Conservation (phyloP, 2,329 filamentous ascomycete genomes). For the Zelopaecilomyces penicillatus region DNA sequence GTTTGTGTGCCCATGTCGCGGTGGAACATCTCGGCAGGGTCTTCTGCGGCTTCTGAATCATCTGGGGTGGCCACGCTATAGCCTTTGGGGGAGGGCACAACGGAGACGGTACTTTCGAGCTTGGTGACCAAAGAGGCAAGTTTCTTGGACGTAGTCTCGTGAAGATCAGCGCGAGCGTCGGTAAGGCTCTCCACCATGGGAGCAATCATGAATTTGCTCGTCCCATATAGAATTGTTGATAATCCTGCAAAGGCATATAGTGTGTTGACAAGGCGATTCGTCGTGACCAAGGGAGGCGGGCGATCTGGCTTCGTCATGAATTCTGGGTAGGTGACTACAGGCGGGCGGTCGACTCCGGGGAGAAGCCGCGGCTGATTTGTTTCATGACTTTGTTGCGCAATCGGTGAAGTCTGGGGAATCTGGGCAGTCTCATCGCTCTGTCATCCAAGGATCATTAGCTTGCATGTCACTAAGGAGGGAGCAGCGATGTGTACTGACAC, state of each 20-base stretch:
- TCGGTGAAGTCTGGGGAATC: too few species aligned
- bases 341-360: slow-evolving; percentile 37
- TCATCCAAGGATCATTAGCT: too few species aligned
- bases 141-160: slow-evolving; percentile 37
- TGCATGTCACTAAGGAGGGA: too few species aligned
- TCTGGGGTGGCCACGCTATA: slow-evolving; percentile 13
- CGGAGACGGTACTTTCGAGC: slow-evolving; percentile 52
- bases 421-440: too few species aligned
- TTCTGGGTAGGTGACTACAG: slow-evolving; percentile 63
- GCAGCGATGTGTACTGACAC: too few species aligned
- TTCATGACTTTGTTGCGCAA: too few species aligned
- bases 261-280: slow-evolving; percentile 48
- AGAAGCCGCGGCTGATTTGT: neutral
- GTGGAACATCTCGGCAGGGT: slow-evolving; percentile 73
- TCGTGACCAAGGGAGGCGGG: slow-evolving; percentile 55
- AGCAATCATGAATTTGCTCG: slow-evolving; percentile 58
- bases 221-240: slow-evolving; percentile 60
- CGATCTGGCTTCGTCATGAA: slow-evolving; percentile 51
- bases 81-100: slow-evolving; percentile 38
- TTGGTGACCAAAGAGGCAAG: slow-evolving; percentile 39
- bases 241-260: slow-evolving; percentile 50
- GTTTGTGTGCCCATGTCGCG: slow-evolving; percentile 76
- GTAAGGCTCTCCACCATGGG: slow-evolving; percentile 50
- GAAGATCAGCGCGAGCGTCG: slow-evolving; percentile 45
- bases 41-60: slow-evolving; percentile 42